phyloP scores from a whole-genome alignment of 306 rosid species.

The Hylodesmum podocarpum region DNA sequence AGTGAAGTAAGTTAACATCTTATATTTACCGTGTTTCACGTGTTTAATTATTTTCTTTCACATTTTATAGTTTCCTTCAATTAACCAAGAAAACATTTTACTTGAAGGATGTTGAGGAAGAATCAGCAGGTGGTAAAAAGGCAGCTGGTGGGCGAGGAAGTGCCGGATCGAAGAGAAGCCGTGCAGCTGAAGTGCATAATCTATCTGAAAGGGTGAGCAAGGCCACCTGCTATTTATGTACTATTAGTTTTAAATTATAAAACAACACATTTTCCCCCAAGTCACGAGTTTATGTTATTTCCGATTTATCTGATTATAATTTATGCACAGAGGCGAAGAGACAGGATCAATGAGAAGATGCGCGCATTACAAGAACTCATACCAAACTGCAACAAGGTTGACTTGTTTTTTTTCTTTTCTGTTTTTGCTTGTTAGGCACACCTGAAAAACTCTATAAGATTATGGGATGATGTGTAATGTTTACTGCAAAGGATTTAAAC shows the following conservation, averaged over 20 bases:
- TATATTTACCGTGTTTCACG: slow-evolving; percentile 1
- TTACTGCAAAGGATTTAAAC: slow-evolving; percentile 18
- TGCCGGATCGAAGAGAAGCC: slow-evolving; percentile 78
- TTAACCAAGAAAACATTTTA: slow-evolving; percentile 36
- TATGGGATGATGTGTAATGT: slow-evolving; percentile 3
- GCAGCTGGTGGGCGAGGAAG: slow-evolving; percentile 47
- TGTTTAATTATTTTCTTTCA: slow-evolving; percentile 18
- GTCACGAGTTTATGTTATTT: slow-evolving; percentile 25
- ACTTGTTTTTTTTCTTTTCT: not conserved
- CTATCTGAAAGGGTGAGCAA: slow-evolving; percentile 93
- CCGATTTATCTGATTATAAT: slow-evolving; percentile 23
- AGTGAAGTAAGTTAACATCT: slow-evolving; percentile 75
- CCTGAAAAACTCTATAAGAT: slow-evolving; percentile 24
- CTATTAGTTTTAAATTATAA: not conserved
- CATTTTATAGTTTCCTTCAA: slow-evolving; percentile 27
- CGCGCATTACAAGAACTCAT: slow-evolving; percentile 97
- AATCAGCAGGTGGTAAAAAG: slow-evolving; percentile 68
- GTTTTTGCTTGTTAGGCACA: slow-evolving; percentile 9
- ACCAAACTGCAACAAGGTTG: slow-evolving; percentile 97
- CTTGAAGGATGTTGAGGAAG: slow-evolving; percentile 87
- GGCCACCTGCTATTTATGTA: slow-evolving; percentile 9
- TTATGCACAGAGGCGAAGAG: slow-evolving; percentile 82
- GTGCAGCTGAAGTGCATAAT: slow-evolving; percentile 99
- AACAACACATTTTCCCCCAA: not conserved
- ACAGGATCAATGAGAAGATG: slow-evolving; percentile 97